Conservation (phyloP, 2,329 filamentous ascomycete species). For the Fonsecaea pedrosoi region DNA sequence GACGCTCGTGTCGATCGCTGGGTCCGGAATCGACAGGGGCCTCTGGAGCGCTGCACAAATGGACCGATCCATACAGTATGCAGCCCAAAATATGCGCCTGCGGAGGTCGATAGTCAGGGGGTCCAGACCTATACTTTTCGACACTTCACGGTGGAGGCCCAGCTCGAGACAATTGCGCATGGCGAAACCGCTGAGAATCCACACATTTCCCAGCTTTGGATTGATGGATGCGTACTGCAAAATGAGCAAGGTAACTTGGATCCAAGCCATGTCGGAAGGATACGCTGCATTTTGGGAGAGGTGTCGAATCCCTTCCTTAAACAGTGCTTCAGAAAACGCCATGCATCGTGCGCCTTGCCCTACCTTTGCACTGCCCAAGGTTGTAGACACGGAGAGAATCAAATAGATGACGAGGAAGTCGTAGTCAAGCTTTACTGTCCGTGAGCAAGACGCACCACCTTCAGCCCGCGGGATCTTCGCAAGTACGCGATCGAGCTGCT, state of each 20-base stretch:
- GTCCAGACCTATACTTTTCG: slow-evolving; percentile 4
- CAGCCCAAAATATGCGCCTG: slow-evolving; percentile 33
- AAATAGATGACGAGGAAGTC: slow-evolving; percentile 41
- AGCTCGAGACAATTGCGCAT: slow-evolving; percentile 34
- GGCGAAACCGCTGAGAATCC: slow-evolving; percentile 31
- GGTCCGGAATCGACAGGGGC: slow-evolving; percentile 34
- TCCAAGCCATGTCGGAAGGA: slow-evolving; percentile 31
- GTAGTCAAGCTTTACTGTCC: slow-evolving; percentile 28
- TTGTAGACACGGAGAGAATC: slow-evolving; percentile 41
- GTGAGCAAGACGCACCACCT: slow-evolving; percentile 7
- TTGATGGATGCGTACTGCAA: slow-evolving; percentile 33
- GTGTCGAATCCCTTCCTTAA: slow-evolving; percentile 41
- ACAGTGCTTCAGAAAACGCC: slow-evolving; percentile 38
- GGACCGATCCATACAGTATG: slow-evolving; percentile 36
- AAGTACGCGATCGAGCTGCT: slow-evolving; percentile 34
- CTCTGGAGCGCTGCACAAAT: slow-evolving; percentile 33
- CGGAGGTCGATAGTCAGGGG: slow-evolving; percentile 20
- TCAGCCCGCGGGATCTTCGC: slow-evolving; percentile 12
- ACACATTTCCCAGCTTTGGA: slow-evolving; percentile 32
- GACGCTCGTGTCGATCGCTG: slow-evolving; percentile 23
- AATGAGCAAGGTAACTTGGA: slow-evolving; percentile 33
- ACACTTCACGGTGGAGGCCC: slow-evolving; percentile 31
- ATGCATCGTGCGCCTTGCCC: slow-evolving; percentile 40
- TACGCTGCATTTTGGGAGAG: slow-evolving; percentile 31
- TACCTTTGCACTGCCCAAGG: slow-evolving; percentile 40